Evolutionary conservation across 306 rosid species (phyloP), one percentile per base, ranked within the genome.

Genomic region (Citrullus mucosospermus): DNA sequence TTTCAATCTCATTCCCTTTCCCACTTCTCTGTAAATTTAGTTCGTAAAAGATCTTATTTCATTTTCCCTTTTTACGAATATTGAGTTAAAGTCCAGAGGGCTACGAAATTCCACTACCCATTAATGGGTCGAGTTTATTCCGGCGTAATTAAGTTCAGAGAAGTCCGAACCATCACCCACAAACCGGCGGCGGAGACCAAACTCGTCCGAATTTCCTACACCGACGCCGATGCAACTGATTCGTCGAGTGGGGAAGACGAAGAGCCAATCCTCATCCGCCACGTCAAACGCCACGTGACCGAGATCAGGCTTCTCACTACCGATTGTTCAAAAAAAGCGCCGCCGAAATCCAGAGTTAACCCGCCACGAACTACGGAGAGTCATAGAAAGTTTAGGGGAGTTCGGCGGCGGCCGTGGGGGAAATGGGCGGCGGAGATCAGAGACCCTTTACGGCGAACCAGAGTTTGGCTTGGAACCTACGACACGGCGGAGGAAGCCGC

Each of bases 401-500:
- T 88, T 58, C 71, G 92, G 2, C 86, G 54, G 46, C 77, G 94
- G 50, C 87, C 80, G 2, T 85, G 92, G 92, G 92, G 90, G 0
- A 66, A 82, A 75, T 90, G 88, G 88, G 95, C 87, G 0, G 92
- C 92, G 1, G 95, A 90, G 79, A 90, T 90, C 54, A 79, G 90
- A 66, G 87, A 88, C 77, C 89, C 90, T 11, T 11, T 55, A 3
- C 81, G 55, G 28, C 34, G 79, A 20, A 18, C 62, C 0, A 56
- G 95, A 51, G 25, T 84, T 25, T 90, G 92, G 95, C 88, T 90
- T 9, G 95, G 95, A 1, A 88, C 95, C 0, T 90, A 54, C 78
- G 79, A 88, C 55, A 86, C 91, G 6, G 85, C 91, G 14, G 88
- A 87, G 78, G 92, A 90, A 79, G 95, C 92, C 6, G 92, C 91